Evolutionary conservation across 176 grass and related monocot genomes (phyloP).

Genomic region (Aegilops longissima): DNA sequence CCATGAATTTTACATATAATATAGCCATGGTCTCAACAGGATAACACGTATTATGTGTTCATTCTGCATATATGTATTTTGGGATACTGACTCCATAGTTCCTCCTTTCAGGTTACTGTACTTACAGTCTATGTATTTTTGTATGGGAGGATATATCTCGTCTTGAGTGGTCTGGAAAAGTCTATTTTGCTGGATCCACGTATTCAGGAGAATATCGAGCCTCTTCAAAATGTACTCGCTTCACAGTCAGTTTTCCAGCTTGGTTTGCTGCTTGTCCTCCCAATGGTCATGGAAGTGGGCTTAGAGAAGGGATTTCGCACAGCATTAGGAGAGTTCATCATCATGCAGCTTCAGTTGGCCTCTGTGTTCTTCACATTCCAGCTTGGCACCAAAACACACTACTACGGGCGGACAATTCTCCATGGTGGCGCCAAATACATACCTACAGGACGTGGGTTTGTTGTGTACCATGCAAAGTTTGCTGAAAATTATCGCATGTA

Average conservation of each 20-base stretch:
- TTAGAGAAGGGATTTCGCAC: conserved; percentile 94
- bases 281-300: conserved; percentile 97
- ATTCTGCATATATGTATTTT: conserved; percentile 19
- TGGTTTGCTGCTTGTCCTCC: conserved; percentile 84
- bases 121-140: conserved; percentile 93
- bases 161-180: conserved; percentile 89
- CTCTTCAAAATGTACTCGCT: conserved; percentile 89
- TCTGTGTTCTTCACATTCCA: conserved; percentile 96
- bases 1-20: neutral
- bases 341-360: conserved; percentile 97
- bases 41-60: neutral
- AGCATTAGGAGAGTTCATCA: conserved; percentile 84
- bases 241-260: conserved; percentile 91
- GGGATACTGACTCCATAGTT: conserved; percentile 27
- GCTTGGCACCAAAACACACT: conserved; percentile 92
- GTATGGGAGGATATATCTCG: conserved; percentile 89
- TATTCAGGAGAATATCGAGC: conserved; percentile 34
- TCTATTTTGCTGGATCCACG: conserved; percentile 78
- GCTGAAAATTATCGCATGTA: conserved; percentile 94
- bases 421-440: conserved; percentile 91
- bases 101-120: conserved; percentile 69
- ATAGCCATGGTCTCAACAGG: neutral
- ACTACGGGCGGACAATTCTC: conserved; percentile 89
- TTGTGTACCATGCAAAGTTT: conserved; percentile 85
- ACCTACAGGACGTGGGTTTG: conserved; percentile 80